Evolutionary conservation across 2,329 filamentous ascomycete genomes (phyloP), one percentile per base, ranked within the genome.

Genomic region (Exophiala sp.): DNA sequence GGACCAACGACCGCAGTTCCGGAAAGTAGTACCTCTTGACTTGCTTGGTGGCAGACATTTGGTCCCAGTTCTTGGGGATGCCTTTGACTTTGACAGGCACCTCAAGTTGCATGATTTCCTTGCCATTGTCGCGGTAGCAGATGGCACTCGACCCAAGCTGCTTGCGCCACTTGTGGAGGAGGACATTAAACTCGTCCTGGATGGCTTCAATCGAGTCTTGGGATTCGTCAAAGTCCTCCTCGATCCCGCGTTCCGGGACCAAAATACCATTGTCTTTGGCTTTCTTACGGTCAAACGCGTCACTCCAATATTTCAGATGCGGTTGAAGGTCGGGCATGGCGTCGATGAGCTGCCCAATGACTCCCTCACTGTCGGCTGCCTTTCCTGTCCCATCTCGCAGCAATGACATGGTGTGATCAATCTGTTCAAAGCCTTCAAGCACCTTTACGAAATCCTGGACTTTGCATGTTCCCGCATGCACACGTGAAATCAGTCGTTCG

Each of bases 21-120:
- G 83, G 78, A 60, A 90, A 95, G 71, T 97, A 98, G 73, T 91
- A 98, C 0, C 93, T 85, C 69, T 95, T 96, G 63, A 94, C 86
- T 49, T 84, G 82, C 56, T 85, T 81, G 0, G 93, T 97, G 0
- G 90, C 86, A 3, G 93, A 97, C 89, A 97, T 96, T 64, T 97
- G 91, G 56, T 89, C 83, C 90, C 93, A 98, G 61, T 74, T 80
- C 58, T 85, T 85, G 0, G 93, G 93, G 2, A 98, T 71, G 50
- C 70, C 82, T 67, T 94, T 95, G 1, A 73, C 72, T 67, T 93
- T 95, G 62, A 79, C 73, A 0, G 93, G 91, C 0, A 88, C 85
- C 66, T 98, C 93, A 9, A 98, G 76, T 68, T 98, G 91, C 69
- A 95, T 97, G 45, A 98, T 88, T 64, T 98, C 93, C 66, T 98